Base-by-base conservation (phyloP, 768 basidiomycete species). In the Hydnomerulius pinastri region DNA sequence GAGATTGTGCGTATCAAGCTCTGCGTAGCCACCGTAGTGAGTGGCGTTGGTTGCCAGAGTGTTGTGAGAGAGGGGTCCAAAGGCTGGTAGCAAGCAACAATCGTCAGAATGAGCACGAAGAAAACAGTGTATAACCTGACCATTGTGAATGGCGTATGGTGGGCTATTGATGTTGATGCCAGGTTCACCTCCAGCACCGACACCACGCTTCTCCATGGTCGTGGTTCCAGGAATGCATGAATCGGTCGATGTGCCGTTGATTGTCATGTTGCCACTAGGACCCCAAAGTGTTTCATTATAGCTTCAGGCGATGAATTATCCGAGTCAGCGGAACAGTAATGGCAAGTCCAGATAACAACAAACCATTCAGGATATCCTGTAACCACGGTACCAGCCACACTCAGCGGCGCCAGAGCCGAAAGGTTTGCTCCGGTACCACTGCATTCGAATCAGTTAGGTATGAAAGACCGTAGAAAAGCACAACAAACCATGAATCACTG, bases 41-140 rank as follows among this genome's bases (percentile, higher is more conserved):
- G 86, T 85, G 0, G 86, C 86, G 54, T 90, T 90, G 3, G 85
- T 86, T 2, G 85, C 82, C 17, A 90, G 55, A 1, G 86, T 77
- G 53, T 79, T 76, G 6, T 67, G 45, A 1, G 76, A 80, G n/a
- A 90, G 70, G 1, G 71, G 68, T 2, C 79, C 84, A 53, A 67
- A 62, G 8, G 77, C 86, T 83, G 60, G n/a, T n/a, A n/a, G n/a
- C n/a, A 21, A 47, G 10, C 8, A 18, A 11, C 9, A 43, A 23
- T 2, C 8, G 18, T 12, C 24, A 21, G 17, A 35, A n/a, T 50
- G 8, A 52, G 38, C 30, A 17, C 10, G 35, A 38, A n/a, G 33
- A 18, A 23, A 52, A 42, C 5, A 9, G n/a, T 38, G 6, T 18
- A 25, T 4, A 24, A 33, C 53, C 71, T 55, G 35, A 82, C 86